Evolutionary conservation across 495 filamentous ascomycete species (phyloP).

Genomic region (Podospora tetraspora): DNA sequence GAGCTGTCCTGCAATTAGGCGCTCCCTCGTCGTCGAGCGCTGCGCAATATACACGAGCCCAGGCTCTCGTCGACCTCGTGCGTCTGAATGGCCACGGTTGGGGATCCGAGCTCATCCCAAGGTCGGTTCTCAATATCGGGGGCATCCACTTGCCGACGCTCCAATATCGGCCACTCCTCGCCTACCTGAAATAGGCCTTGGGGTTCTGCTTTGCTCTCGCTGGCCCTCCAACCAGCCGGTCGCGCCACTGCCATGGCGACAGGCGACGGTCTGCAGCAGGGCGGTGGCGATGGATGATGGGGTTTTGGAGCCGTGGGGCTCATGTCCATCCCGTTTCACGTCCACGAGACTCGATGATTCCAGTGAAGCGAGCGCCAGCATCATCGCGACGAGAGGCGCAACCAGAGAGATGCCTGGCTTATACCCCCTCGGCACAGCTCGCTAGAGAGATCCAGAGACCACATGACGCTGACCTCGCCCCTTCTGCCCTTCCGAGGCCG

Average conservation of each 20-base stretch:
- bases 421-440: neutral
- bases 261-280: neutral
- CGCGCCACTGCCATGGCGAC: neutral
- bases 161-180: slow-evolving; percentile 25
- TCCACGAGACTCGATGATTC: neutral
- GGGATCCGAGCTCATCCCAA: slow-evolving; percentile 5
- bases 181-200: slow-evolving; percentile 27
- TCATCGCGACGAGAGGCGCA: neutral
- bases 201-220: slow-evolving; percentile 4
- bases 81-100: slow-evolving; percentile 7
- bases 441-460: neutral
- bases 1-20: neutral
- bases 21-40: neutral
- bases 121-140: slow-evolving; percentile 21
- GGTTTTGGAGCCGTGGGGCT: too few relatives aligned
- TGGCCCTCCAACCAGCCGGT: neutral
- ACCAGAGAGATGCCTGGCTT: neutral
- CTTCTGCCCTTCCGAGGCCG: neutral
- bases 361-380: neutral
- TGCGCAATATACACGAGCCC: neutral
- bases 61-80: neutral
- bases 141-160: slow-evolving; percentile 16
- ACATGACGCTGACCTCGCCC: neutral
- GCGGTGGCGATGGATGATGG: neutral
- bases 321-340: neutral